Conservation (phyloP, 768 basidiomycete species). For the Boletus reticuloceps region DNA sequence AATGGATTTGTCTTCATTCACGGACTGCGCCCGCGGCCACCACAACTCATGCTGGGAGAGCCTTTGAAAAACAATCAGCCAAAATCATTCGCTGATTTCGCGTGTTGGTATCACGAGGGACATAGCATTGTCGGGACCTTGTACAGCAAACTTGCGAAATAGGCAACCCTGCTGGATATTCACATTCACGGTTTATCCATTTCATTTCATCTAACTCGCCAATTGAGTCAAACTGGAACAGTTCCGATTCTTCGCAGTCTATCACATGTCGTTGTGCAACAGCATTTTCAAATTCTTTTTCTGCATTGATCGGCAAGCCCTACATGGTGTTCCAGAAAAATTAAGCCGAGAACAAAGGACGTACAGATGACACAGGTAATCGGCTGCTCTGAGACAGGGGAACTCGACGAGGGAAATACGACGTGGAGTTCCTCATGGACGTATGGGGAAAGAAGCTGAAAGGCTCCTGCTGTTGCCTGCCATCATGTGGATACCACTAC, state of each 20-base stretch:
- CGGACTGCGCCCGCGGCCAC: slow-evolving; percentile 6
- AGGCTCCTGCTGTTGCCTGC: no score
- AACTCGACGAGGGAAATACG: not conserved
- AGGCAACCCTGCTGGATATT: slow-evolving; percentile 1
- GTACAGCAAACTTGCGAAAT: slow-evolving; percentile 3
- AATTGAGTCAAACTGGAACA: not conserved
- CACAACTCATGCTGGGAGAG: slow-evolving; percentile 4
- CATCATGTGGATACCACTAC: not conserved
- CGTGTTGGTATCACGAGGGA: slow-evolving; percentile 11
- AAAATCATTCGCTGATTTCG: slow-evolving; percentile 11
- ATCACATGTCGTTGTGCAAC: not conserved
- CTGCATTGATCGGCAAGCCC: not conserved
- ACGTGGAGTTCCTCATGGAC: slow-evolving; percentile 7
- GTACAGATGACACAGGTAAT: not conserved
- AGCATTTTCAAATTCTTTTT: not conserved
- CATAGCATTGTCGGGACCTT: not conserved
- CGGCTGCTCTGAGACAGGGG: not conserved
- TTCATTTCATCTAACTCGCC: slow-evolving; percentile 3
- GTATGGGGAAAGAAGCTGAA: not conserved
- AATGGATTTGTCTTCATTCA: slow-evolving; percentile 9
- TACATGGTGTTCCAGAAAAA: not conserved
- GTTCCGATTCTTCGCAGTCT: not conserved
- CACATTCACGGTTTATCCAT: not conserved
- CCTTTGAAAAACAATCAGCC: slow-evolving; percentile 8
- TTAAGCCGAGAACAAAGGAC: not conserved